Percentiles rank a stretch among this genome's conserved stretches.
Conservation (phyloP, 257 asterid genomes). For the Penstemon barbatus region DNA sequence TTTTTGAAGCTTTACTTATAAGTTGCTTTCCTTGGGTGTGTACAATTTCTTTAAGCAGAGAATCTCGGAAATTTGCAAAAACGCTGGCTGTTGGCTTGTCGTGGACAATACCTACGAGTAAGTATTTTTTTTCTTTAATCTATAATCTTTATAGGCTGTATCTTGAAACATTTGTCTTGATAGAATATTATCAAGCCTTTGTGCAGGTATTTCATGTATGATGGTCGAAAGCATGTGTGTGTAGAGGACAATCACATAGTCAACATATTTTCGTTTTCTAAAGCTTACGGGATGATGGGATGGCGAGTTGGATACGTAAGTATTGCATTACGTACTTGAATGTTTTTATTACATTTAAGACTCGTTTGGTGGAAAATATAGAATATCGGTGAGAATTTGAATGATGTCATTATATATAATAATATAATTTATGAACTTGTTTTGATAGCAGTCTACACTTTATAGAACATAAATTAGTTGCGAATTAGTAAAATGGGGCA, state of each 20-base stretch:
- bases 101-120: constrained; percentile 96
- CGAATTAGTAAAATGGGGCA: too few species aligned
- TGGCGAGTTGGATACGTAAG: constrained; percentile 99
- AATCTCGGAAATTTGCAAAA: constrained; percentile 79
- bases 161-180: background rate
- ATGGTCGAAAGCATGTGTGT: constrained; percentile 77
- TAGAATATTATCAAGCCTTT: constrained; percentile 1
- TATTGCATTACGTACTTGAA: background rate
- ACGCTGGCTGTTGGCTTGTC: constrained; percentile 92
- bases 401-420: too few species aligned
- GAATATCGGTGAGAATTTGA: too few species aligned
- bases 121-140: constrained; percentile 30
- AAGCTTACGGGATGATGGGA: constrained; percentile 99
- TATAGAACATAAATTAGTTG: too few species aligned
- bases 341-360: too few species aligned
- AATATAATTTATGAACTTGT: too few species aligned
- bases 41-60: constrained; percentile 48
- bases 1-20: constrained; percentile 12
- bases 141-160: background rate
- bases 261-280: constrained; percentile 90
- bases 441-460: too few species aligned
- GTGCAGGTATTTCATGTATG: constrained; percentile 95
- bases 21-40: background rate
- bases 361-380: too few species aligned
- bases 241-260: constrained; percentile 79